These are phyloP conservation scores for Acacia acuminata DNA, from an alignment of 306 rosid species.

Conservation along the genomic window DNA sequence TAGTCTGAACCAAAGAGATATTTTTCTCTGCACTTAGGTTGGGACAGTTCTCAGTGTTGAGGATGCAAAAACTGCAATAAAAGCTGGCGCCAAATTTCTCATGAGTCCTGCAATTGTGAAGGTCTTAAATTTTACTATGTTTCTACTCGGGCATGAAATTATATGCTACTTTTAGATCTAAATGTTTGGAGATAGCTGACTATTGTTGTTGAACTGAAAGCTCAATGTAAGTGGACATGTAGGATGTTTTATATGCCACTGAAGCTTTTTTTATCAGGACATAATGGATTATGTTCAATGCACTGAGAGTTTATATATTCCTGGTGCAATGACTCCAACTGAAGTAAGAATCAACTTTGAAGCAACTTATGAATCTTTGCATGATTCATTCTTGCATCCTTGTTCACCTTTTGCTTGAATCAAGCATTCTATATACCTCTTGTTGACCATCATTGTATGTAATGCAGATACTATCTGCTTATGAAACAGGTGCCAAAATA, in stretches of 20 bases:
- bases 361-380: background rate
- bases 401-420: constrained; percentile 13
- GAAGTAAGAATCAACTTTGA: constrained; percentile 61
- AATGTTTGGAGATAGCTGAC: constrained; percentile 9
- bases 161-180: background rate
- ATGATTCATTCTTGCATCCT: constrained; percentile 5
- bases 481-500: constrained; percentile 72
- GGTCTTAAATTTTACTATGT: constrained; percentile 40
- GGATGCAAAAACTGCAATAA: constrained; percentile 75
- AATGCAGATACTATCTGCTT: constrained; percentile 73
- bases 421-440: constrained; percentile 4
- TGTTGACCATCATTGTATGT: constrained; percentile 15
- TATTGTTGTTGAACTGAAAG: constrained; percentile 15
- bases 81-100: constrained; percentile 86
- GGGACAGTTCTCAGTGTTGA: constrained; percentile 81
- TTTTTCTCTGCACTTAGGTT: constrained; percentile 52
- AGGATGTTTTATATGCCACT: background rate
- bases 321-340: constrained; percentile 94
- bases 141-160: constrained; percentile 2
- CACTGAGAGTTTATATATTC: constrained; percentile 70
- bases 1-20: constrained; percentile 32
- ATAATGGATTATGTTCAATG: constrained; percentile 49
- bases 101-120: constrained; percentile 88
- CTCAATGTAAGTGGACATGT: background rate
- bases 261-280: constrained; percentile 44